These are phyloP conservation scores for Phytophthora melonis DNA, from an alignment of 352 stramenopile species.

Conservation along the genomic window DNA sequence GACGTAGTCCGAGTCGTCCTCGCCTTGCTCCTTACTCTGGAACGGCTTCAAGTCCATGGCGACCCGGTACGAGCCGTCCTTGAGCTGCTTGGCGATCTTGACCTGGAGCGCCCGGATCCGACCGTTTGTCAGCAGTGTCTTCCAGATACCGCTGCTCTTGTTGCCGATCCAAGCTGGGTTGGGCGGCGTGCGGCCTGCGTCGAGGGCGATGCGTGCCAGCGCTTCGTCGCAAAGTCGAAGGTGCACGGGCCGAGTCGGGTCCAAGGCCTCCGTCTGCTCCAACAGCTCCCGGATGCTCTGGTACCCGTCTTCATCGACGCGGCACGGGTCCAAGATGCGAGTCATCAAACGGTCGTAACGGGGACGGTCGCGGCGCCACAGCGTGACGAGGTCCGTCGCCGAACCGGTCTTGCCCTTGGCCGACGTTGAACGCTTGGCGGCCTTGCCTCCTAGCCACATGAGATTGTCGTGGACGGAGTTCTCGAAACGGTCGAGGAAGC, in stretches of 20 bases:
- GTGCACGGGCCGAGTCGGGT: not conserved
- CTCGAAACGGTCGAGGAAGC: too few species aligned
- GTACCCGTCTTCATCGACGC: not conserved
- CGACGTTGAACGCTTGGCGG: too few species aligned
- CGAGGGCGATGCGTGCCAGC: not conserved
- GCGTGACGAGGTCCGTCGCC: too few species aligned
- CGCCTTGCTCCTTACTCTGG: not conserved
- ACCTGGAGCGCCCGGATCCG: not conserved
- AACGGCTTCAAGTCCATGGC: not conserved
- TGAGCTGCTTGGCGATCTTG: not conserved
- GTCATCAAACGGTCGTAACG: not conserved
- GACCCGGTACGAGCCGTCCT: not conserved
- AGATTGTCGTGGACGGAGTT: too few species aligned
- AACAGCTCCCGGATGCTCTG: not conserved
- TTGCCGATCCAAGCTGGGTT: not conserved
- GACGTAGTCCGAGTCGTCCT: not conserved
- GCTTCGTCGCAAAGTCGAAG: not conserved
- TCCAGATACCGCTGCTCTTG: not conserved
- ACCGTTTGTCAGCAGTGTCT: not conserved
- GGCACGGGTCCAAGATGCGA: not conserved
- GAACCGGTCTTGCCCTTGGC: too few species aligned
- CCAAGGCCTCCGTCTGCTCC: not conserved
- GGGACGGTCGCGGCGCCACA: not conserved
- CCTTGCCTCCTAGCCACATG: too few species aligned
- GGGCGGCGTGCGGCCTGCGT: too few species aligned